A percentile compares a stretch with the other conserved stretches of the same genome.
Conservation (phyloP, 177 flowering plant genomes). For the Vitis hybrid region DNA sequence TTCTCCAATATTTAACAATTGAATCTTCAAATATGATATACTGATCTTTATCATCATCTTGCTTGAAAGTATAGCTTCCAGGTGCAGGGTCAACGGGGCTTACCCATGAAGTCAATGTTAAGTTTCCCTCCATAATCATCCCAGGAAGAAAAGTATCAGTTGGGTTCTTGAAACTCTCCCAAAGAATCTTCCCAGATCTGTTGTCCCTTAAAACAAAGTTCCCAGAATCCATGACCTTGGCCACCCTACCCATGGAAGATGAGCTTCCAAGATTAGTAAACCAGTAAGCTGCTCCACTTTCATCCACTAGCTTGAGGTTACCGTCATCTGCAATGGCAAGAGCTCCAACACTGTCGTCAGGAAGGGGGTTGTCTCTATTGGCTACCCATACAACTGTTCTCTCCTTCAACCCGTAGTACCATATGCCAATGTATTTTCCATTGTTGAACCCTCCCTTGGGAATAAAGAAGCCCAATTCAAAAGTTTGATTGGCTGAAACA, state of each 20-base stretch:
- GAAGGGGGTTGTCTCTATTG: constrained; percentile 35
- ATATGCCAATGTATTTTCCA: too few relatives aligned
- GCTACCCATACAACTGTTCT: constrained; percentile 40
- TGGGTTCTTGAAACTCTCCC: constrained; percentile 36
- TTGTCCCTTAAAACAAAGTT: constrained; percentile 16
- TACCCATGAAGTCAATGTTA: constrained; percentile 23
- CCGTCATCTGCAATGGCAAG: constrained; percentile 25
- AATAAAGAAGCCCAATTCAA: too few relatives aligned
- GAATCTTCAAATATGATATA: background rate
- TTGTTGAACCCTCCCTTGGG: too few relatives aligned
- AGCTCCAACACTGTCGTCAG: constrained; percentile 5
- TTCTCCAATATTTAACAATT: constrained; percentile 8
- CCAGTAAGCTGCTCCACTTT: constrained; percentile 20
- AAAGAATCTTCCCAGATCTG: constrained; percentile 9
- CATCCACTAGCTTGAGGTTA: constrained; percentile 22
- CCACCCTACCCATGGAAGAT: background rate
- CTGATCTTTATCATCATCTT: background rate
- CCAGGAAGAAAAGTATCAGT: constrained; percentile 33
- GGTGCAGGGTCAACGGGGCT: constrained; percentile 14
- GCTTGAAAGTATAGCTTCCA: constrained; percentile 11
- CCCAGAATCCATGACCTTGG: constrained; percentile 22
- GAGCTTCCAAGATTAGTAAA: constrained; percentile 10
- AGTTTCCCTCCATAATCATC: constrained; percentile 18
- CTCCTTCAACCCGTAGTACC: too few relatives aligned
- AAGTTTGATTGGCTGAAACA: too few relatives aligned